Percentiles rank a stretch among this genome's conserved stretches.
phyloP scores from a whole-genome alignment of 306 rosid species.

The Medicago truncatula region DNA sequence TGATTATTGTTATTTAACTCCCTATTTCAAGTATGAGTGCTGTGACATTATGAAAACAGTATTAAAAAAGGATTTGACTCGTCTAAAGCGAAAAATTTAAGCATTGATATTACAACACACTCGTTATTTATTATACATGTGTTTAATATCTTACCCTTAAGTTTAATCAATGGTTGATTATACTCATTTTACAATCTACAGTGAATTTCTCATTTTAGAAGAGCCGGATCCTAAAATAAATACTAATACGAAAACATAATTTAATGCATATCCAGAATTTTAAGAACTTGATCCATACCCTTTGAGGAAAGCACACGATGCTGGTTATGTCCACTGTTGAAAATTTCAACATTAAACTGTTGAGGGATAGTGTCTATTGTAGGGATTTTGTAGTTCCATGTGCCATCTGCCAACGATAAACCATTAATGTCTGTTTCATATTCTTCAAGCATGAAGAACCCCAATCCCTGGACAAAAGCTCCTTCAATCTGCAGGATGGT shows the following conservation, averaged over 20 bases:
- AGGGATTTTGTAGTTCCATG: conserved; percentile 95
- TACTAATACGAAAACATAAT: conserved; percentile 4
- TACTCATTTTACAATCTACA: neutral
- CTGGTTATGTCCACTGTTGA: conserved; percentile 79
- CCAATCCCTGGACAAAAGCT: conserved; percentile 91
- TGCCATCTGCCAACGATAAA: conserved; percentile 67
- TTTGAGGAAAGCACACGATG: conserved; percentile 87
- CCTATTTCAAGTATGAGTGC: conserved; percentile 1
- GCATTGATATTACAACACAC: neutral
- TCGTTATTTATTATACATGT: neutral
- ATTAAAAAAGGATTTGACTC: neutral
- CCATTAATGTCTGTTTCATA: conserved; percentile 67
- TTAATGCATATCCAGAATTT: neutral
- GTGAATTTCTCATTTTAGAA: neutral
- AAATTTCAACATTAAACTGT: conserved; percentile 79
- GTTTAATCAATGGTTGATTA: neutral
- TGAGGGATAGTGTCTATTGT: conserved; percentile 83
- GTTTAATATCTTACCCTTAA: neutral
- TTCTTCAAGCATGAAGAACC: conserved; percentile 92
- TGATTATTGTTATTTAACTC: neutral
- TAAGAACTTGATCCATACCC: conserved; percentile 56
- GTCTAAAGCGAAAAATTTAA: neutral
- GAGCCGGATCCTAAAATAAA: conserved; percentile 13
- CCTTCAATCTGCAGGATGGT: conserved; percentile 85
- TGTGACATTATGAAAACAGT: neutral